These are phyloP conservation scores for Detonula confervacea DNA, from an alignment of 352 stramenopile species.

Conservation along the genomic window DNA sequence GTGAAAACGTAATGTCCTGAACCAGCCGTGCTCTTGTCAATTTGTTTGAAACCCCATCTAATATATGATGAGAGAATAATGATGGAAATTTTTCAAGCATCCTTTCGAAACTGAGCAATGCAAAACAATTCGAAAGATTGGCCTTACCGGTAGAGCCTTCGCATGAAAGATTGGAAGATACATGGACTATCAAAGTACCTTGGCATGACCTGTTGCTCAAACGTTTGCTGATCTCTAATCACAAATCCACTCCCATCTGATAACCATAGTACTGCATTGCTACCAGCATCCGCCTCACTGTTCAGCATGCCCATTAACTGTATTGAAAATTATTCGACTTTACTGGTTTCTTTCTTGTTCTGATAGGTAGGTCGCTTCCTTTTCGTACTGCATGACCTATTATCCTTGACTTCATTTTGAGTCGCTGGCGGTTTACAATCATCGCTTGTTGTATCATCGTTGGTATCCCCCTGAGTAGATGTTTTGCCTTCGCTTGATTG, in stretches of 20 bases:
- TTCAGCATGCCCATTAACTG: slow-evolving; percentile 18
- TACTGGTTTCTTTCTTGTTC: slow-evolving; percentile 1
- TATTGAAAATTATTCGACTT: slow-evolving; percentile 20
- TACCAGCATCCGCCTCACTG: slow-evolving; percentile 13
- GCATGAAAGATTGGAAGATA: slow-evolving; percentile 26
- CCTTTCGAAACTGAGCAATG: not conserved
- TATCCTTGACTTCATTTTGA: not conserved
- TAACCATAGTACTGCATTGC: slow-evolving; percentile 16
- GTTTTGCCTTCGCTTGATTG: slow-evolving; percentile 12
- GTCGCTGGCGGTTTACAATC: slow-evolving; percentile 11
- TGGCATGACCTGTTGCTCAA: slow-evolving; percentile 11
- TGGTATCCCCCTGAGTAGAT: slow-evolving; percentile 4
- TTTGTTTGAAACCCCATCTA: slow-evolving; percentile 31
- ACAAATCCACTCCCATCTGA: slow-evolving; percentile 20
- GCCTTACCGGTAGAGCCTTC: slow-evolving; percentile 26
- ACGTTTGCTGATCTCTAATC: slow-evolving; percentile 14
- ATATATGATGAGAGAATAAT: not conserved
- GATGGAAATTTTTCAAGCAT: slow-evolving; percentile 3
- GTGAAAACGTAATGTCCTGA: slow-evolving; percentile 22
- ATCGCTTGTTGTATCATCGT: slow-evolving; percentile 20
- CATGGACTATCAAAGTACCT: slow-evolving; percentile 23
- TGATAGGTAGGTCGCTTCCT: not conserved
- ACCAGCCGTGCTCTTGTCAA: slow-evolving; percentile 22
- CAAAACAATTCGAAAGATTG: not conserved
- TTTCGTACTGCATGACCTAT: not conserved